Evolutionary conservation across 805 yeast species (phyloP).

Genomic region (Kodamaea lidongshanica): DNA sequence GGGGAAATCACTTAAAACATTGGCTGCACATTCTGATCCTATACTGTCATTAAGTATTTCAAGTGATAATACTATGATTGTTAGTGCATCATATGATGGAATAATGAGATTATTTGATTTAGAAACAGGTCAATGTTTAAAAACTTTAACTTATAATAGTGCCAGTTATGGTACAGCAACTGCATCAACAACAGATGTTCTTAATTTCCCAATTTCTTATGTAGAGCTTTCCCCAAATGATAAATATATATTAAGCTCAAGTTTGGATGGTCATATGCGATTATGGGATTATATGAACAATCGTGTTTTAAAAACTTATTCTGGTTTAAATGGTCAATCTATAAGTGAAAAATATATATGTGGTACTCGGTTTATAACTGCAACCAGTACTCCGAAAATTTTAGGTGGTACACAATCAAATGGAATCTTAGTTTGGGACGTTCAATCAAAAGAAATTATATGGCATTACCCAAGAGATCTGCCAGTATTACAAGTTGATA

Average conservation of each 20-base stretch:
- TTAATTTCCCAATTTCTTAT: slow-evolving; percentile 64
- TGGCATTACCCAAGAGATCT: slow-evolving; percentile 16
- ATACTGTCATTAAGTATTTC: slow-evolving; percentile 70
- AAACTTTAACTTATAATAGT: slow-evolving; percentile 74
- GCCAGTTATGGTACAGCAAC: slow-evolving; percentile 55
- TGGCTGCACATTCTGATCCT: slow-evolving; percentile 92
- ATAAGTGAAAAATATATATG: slow-evolving; percentile 50
- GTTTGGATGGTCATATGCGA: slow-evolving; percentile 72
- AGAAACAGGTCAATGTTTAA: slow-evolving; percentile 83
- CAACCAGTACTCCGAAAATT: slow-evolving; percentile 32
- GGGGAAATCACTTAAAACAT: slow-evolving; percentile 66
- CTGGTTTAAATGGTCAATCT: slow-evolving; percentile 17
- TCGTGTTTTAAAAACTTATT: slow-evolving; percentile 68
- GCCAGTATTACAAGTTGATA: slow-evolving; percentile 40
- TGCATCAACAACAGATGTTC: slow-evolving; percentile 46
- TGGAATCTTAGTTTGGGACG: slow-evolving; percentile 57
- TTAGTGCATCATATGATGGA: slow-evolving; percentile 88
- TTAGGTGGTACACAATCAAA: slow-evolving; percentile 59
- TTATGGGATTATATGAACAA: slow-evolving; percentile 86
- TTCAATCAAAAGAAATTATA: slow-evolving; percentile 51
- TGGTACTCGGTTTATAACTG: slow-evolving; percentile 45
- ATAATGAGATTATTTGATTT: slow-evolving; percentile 84
- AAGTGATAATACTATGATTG: slow-evolving; percentile 74
- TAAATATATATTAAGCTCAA: slow-evolving; percentile 66
- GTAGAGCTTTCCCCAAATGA: slow-evolving; percentile 78